Evolutionary conservation across 2,329 filamentous ascomycete genomes (phyloP), one percentile per base, ranked within the genome.

Genomic region (Coniosporium tulheliwenetii): DNA sequence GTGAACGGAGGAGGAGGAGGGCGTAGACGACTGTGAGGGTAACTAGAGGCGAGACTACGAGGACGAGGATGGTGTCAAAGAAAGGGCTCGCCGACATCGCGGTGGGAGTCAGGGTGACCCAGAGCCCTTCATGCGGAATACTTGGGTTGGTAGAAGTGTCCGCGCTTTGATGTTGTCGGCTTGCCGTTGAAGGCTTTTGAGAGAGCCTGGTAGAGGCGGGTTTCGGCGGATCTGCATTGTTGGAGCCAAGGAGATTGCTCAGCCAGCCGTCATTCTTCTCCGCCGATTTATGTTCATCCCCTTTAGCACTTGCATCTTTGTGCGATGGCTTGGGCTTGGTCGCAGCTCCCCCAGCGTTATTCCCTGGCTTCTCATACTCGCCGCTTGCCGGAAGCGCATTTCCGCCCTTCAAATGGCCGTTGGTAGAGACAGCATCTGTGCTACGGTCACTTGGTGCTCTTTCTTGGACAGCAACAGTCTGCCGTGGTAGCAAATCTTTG

Each of bases 31-130:
- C 79, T 3, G 85, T 93, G 52, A 98, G 63, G 1, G 91, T 96
- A 40, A 96, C 79, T 10, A 98, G 64, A 7, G 91, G 91, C 53
- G 87, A 95, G 41, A 96, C 79, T 30, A 98, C 86, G n/a, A 98
- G 69, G 8, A 98, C 86, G n/a, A 96, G 69, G 2, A 98, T 71
- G 0, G 89, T 96, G 56, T 98, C 91, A 50, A 96, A 87, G 64
- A 98, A 94, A 0, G 91, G 87, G 50, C 81, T 93, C 5, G 82
- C 81, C 47, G 85, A 89, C 64, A 80, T 77, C 59, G 77, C 89
- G 0, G 86, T 87, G 1, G 87, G 91, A 1, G 85, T 91, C 41
- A 98, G 76, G 7, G 91, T 94, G n/a, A 98, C 85, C 86, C 86
- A 96, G 4, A 98, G 73, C 2, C 86, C 89, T 50, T 91, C 79